Base-by-base conservation (phyloP, 139 green algal genomes). In the Auxenochlorella pyrenoidosa region DNA sequence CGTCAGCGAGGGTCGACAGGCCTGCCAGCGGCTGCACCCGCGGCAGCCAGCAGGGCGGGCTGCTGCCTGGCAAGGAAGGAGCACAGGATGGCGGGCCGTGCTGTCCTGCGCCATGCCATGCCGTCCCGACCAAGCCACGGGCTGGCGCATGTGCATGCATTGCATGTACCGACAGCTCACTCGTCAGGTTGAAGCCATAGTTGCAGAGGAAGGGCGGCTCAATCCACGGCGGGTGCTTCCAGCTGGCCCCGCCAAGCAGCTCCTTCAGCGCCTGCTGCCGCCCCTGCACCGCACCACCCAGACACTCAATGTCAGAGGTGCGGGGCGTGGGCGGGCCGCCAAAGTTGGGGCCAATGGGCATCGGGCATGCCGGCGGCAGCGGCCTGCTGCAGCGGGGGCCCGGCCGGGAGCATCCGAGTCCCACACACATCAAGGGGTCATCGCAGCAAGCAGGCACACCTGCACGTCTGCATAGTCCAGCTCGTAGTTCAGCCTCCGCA, bases 121-220 rank as follows among this genome's bases (percentile, higher is more conserved):
- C 60, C 60, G 3, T 4, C 60, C 60, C 21, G 16, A n/a, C 24
- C 60, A 28, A 30, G 16, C 19, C 24, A 30, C 22, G 3, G 5
- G 10, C 60, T 32, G 10, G 47, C 5, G 24, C 60, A 68, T 4
- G 12, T 30, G 60, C 66, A 73, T 36, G 28, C n/a, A n/a, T n/a
- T 8, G 30, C 66, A 6, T 16, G 28, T 38, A 18, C 71, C 32
- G n/a, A 24, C 66, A 75, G 30, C 22, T 18, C 28, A 81, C 75
- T 32, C 0, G 43, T 18, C 28, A 81, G 34, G 75, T 81, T 81
- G 75, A 81, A 81, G 0, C 75, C 75, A 21, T 81, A 81, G 43
- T 81, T 81, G 28, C 28, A 40, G 30, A 60, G 43, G 44, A 81
- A 81, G 12, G 75, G 75, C 75, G 75, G 40, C 43, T 81, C 75